Conservation (phyloP, 768 basidiomycete species). For the Hygrophoropsis aurantiaca region DNA sequence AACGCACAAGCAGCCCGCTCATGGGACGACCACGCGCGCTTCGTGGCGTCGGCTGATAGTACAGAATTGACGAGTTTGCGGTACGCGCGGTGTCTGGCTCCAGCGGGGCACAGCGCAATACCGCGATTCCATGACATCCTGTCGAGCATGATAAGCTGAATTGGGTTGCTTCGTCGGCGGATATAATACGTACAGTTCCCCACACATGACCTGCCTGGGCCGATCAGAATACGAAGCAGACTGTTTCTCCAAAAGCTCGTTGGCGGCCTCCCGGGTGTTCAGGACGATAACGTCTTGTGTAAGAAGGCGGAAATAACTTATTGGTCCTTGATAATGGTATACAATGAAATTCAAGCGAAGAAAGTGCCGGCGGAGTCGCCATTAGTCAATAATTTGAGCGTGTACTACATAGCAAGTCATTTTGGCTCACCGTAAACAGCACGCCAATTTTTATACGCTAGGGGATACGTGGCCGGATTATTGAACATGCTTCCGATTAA, state of each 20-base stretch:
- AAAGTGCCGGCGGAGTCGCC: too few relatives aligned
- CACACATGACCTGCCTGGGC: slow-evolving; percentile 13
- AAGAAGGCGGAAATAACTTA: neutral
- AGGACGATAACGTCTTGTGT: slow-evolving; percentile 20
- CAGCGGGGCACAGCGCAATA: neutral
- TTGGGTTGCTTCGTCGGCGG: too few relatives aligned
- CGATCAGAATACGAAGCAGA: slow-evolving; percentile 28
- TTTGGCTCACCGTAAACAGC: too few relatives aligned
- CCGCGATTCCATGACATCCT: slow-evolving; percentile 1
- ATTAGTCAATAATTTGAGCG: too few relatives aligned
- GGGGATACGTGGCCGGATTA: too few relatives aligned
- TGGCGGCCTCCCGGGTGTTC: slow-evolving; percentile 26
- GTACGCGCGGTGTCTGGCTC: neutral
- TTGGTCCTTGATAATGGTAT: neutral
- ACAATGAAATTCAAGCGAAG: too few relatives aligned
- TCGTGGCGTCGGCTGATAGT: neutral
- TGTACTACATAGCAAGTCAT: too few relatives aligned
- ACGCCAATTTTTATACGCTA: too few relatives aligned
- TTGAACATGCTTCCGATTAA: too few relatives aligned
- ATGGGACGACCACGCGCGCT: neutral
- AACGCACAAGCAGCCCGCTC: neutral
- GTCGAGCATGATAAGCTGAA: too few relatives aligned
- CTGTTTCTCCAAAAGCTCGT: slow-evolving; percentile 38
- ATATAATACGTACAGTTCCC: neutral
- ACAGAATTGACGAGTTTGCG: neutral